Conservation (phyloP, 1,284 basidiomycete species). For the Melampsora abietis-canadensis region DNA sequence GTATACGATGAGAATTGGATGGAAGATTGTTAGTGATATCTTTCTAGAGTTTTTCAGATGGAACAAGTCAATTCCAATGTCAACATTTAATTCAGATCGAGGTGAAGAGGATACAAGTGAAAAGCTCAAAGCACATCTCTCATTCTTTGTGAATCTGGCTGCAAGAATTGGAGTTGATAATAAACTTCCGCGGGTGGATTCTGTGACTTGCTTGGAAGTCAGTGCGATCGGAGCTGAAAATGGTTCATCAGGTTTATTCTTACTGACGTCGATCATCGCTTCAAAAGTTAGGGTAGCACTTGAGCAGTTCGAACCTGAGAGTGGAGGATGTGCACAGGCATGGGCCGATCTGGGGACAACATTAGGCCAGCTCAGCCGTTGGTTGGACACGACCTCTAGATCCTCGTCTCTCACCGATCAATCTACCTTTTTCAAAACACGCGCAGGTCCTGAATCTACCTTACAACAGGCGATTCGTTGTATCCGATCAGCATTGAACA, state of each 20-base stretch:
- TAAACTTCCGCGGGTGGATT: constrained; percentile 23
- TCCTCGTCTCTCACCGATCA: constrained; percentile 15
- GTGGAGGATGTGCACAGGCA: constrained; percentile 44
- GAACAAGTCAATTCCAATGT: constrained; percentile 27
- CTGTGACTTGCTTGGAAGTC: constrained; percentile 34
- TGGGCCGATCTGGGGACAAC: constrained; percentile 49
- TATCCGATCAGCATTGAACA: constrained; percentile 70
- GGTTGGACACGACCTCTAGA: constrained; percentile 30
- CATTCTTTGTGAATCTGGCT: constrained; percentile 35
- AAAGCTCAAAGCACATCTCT: constrained; percentile 23
- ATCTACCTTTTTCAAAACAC: constrained; percentile 39
- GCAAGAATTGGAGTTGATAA: constrained; percentile 39
- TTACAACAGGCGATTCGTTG: constrained; percentile 61
- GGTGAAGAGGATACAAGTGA: constrained; percentile 17
- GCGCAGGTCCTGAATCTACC: constrained; percentile 23
- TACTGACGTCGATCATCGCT: constrained; percentile 38
- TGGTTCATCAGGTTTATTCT: constrained; percentile 40
- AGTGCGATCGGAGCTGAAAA: constrained; percentile 32
- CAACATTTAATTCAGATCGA: constrained; percentile 20
- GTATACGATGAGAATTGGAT: constrained; percentile 61
- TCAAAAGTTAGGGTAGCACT: constrained; percentile 47
- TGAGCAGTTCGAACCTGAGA: constrained; percentile 44
- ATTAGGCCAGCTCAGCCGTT: constrained; percentile 45
- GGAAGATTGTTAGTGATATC: constrained; percentile 83
- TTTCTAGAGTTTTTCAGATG: constrained; percentile 57